Conservation (phyloP, 2,329 filamentous ascomycete genomes). For the Leptographium wingfieldii region DNA sequence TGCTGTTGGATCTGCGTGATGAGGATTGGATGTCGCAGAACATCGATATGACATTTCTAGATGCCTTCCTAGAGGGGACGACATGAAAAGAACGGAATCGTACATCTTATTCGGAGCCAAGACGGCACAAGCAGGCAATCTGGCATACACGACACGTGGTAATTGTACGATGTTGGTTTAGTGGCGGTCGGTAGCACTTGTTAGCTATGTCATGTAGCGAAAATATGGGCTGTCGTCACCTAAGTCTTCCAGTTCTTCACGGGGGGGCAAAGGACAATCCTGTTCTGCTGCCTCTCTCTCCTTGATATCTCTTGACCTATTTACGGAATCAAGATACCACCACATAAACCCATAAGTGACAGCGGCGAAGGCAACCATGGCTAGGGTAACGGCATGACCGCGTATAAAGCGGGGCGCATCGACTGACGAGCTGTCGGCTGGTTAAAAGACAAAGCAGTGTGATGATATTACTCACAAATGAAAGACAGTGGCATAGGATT, state of each 20-base stretch:
- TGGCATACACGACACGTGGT: no score
- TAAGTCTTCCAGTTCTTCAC: slow-evolving; percentile 36
- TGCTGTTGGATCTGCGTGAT: not conserved
- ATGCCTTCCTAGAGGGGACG: not conserved
- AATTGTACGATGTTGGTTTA: no score
- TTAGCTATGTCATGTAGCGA: slow-evolving; percentile 25
- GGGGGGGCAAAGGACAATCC: slow-evolving; percentile 20
- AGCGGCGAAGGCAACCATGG: slow-evolving; percentile 42
- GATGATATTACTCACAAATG: no score
- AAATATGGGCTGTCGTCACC: slow-evolving; percentile 40
- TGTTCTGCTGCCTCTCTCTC: slow-evolving; percentile 26
- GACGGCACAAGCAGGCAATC: no score
- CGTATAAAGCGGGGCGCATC: slow-evolving; percentile 46
- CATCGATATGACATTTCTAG: not conserved
- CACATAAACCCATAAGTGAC: slow-evolving; percentile 41
- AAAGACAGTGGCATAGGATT: not conserved
- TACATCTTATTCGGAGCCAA: no score
- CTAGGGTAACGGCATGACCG: slow-evolving; percentile 49
- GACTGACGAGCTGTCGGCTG: slow-evolving; percentile 16
- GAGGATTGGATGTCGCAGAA: not conserved
- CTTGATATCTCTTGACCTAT: slow-evolving; percentile 29
- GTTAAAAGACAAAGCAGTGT: no score
- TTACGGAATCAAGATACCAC: slow-evolving; percentile 29
- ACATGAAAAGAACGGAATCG: not conserved
- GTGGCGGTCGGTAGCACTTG: no score